Base-by-base conservation (phyloP, 805 yeast genomes). In the Wickerhamomyces mucosus region DNA sequence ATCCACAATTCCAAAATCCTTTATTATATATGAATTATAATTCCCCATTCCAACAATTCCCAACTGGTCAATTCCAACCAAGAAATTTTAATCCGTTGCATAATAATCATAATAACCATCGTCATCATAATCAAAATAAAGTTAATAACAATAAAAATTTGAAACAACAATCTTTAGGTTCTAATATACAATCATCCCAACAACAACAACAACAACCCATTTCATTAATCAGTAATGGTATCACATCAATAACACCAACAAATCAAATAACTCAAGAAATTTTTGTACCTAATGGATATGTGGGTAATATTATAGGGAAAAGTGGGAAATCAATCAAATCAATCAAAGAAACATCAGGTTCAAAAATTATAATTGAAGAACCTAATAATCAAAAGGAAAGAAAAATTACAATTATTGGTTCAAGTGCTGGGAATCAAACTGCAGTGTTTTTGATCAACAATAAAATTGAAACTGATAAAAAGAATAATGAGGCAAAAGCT, bases 221-320 rank as follows among this genome's bases (percentile, higher is more conserved):
- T 19, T 7, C 26, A 18, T 15, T 9, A 8, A 13, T 19, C 14
- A 8, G 27, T 22, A 12, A 26, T 17, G 12, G 16, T n/a, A 7
- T 15, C 9, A n/a, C 34, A 31, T 6, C 29, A 31, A 21, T 31
- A 23, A 26, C 33, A 14, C 17, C 27, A 18, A 6, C 31, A 22
- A 18, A 46, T 21, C 55, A 70, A 45, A 64, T 69, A 33, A 68
- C 74, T 33, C 83, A 81, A 53, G 88, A 79, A 37, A 64, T 84
- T 4, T 77, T 60, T 42, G 84, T 85, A 27, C 86, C 94, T 16
- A 77, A 78, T 48, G 72, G 72, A 22, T 78, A 69, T 53, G 86
- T 85, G 24, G 95, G 95, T 1, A 72, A 82, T 24, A 77, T 85
- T 18, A 85, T 85, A 37, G 95, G 95, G 1, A 82, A 76, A 55